Evolutionary conservation across 345 rosid species (phyloP), one percentile per base, ranked within the genome.

Genomic region (Eucalyptus pumila): DNA sequence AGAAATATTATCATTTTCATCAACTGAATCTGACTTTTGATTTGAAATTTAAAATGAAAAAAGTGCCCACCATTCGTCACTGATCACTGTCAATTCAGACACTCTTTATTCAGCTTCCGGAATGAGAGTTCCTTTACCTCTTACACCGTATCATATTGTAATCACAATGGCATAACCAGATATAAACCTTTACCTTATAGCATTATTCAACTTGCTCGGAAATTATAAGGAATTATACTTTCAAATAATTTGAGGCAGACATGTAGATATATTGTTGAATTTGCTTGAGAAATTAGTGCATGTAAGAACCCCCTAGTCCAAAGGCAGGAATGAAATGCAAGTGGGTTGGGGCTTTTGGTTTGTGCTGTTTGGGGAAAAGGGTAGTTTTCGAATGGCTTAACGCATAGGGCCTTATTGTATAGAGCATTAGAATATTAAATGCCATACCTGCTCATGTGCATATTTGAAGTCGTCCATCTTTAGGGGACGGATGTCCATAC

Each of bases 361-460:
- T 8, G 10, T n/a, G 87, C 24, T 11, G 23, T 86, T 50, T 50
- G 26, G 60, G 54, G 60, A 50, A 50, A 27, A 30, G 30, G 40
- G 62, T 37, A 30, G 60, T 86, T 47, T 86, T 86, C 27, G 1
- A 50, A 86, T 50, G 27, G 24, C 60, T 86, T 48, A 48, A 48
- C 11, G 27, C 23, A 45, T 48, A 86, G 24, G 26, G 27, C 37
- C 60, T 48, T 17, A 45, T 6, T 19, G 42, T 86, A 48, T 21
- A 47, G 40, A 62, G 49, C 72, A n/a, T 30, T 27, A 47, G 49
- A 86, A 58, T 14, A 60, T n/a, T 34, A 89, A 48, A 86, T 62
- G 91, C 30, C 88, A 85, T 91, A 98, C 99, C 99, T 98, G 99
- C 83, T 98, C 99, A 90, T 98, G 99, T 14, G 99, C 99, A 85